A percentile compares a stretch with the other conserved stretches of the same genome.
Conservation (phyloP, 176 grass and related monocot genomes). For the Coix lacrymajobi region DNA sequence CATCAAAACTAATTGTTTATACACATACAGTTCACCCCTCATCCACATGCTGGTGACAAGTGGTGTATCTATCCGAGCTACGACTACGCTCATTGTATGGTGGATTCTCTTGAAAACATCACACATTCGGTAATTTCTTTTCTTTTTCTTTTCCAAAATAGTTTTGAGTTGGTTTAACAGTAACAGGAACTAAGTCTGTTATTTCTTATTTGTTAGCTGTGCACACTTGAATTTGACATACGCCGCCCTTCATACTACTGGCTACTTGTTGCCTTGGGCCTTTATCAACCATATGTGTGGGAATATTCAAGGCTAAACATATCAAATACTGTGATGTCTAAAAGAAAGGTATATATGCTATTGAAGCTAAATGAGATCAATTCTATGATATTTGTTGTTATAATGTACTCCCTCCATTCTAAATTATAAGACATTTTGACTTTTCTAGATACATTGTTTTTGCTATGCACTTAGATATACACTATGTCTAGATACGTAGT, state of each 20-base stretch:
- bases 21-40: constrained; percentile 65
- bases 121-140: constrained; percentile 83
- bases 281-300: constrained; percentile 97
- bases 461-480: not conserved
- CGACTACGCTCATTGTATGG: constrained; percentile 95
- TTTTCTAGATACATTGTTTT: not conserved
- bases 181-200: constrained; percentile 12
- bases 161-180: not conserved
- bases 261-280: constrained; percentile 73
- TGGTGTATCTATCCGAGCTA: constrained; percentile 99
- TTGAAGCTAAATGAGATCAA: not conserved
- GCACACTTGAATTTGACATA: constrained; percentile 93
- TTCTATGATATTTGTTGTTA: not conserved
- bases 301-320: constrained; percentile 96
- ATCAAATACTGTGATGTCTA: constrained; percentile 96
- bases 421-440: not conserved
- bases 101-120: constrained; percentile 97
- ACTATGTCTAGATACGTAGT: not conserved
- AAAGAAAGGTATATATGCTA: constrained; percentile 67
- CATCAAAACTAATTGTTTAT: constrained; percentile 12
- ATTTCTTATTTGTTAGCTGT: constrained; percentile 36
- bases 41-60: constrained; percentile 95
- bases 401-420: not conserved
- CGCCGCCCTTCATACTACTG: constrained; percentile 96
- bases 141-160: not conserved